A percentile compares a stretch with the other conserved stretches of the same genome.
phyloP scores from a whole-genome alignment of 306 rosid species.

The Biancaea sappan region DNA sequence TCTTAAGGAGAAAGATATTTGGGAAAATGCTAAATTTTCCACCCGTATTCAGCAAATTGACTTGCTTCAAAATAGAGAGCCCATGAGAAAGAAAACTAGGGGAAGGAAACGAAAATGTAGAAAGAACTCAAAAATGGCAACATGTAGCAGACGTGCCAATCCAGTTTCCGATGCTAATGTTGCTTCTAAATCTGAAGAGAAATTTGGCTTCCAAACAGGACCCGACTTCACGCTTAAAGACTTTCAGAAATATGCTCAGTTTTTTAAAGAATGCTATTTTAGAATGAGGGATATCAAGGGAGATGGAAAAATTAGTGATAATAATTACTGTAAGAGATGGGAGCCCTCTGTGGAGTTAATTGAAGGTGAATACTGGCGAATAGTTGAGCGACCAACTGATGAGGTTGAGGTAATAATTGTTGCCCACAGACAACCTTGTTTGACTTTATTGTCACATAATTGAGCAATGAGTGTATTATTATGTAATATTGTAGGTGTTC shows the following conservation, averaged over 20 bases:
- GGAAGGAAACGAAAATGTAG: constrained; percentile 79
- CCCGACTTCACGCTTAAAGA: constrained; percentile 67
- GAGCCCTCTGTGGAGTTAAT: constrained; percentile 75
- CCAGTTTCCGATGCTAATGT: constrained; percentile 54
- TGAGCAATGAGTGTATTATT: constrained; percentile 28
- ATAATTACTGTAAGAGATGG: constrained; percentile 40
- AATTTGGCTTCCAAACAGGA: constrained; percentile 88
- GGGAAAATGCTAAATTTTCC: constrained; percentile 81
- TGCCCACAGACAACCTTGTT: constrained; percentile 2
- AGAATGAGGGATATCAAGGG: constrained; percentile 48
- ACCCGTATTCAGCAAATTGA: constrained; percentile 90
- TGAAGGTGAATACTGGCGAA: constrained; percentile 99
- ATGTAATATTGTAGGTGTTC: constrained; percentile 60
- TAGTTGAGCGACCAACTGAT: constrained; percentile 83
- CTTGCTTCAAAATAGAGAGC: constrained; percentile 95
- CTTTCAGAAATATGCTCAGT: constrained; percentile 62
- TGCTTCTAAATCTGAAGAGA: constrained; percentile 65
- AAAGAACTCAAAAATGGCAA: constrained; percentile 60
- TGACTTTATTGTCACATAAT: constrained; percentile 12
- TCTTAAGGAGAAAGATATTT: constrained; percentile 74
- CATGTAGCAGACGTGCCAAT: constrained; percentile 50
- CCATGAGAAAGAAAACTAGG: constrained; percentile 84
- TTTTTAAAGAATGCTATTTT: constrained; percentile 78
- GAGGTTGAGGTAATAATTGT: constrained; percentile 80
- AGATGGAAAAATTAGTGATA: constrained; percentile 35